Conservation (phyloP, 495 filamentous ascomycete species). For the Daldinia decipiens region DNA sequence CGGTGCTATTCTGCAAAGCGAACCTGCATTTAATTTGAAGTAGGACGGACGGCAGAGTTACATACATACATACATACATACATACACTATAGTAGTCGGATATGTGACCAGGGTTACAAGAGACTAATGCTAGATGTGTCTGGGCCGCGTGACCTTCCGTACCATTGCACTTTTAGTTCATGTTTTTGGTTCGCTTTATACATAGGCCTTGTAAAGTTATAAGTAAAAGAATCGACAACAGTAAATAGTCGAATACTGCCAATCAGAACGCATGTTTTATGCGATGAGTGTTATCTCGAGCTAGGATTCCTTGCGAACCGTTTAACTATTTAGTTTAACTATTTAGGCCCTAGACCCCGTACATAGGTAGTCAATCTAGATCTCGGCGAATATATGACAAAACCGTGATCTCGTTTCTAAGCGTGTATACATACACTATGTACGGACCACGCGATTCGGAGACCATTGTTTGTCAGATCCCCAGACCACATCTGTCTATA, state of each 20-base stretch:
- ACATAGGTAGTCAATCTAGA: conserved; percentile 44
- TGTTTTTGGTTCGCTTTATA: conserved; percentile 12
- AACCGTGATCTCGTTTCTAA: conserved; percentile 20
- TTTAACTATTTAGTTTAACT: conserved; percentile 27
- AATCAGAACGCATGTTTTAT: conserved; percentile 47
- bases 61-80: too few relatives aligned
- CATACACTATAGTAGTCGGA: too few relatives aligned
- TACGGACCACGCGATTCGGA: conserved; percentile 19
- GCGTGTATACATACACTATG: conserved; percentile 15
- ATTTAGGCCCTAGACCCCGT: conserved; percentile 27
- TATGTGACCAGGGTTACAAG: conserved; percentile 25
- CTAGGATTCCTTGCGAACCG: conserved; percentile 37
- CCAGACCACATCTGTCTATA: not conserved
- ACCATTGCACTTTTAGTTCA: conserved; percentile 21
- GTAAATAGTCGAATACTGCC: conserved; percentile 48
- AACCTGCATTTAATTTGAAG: conserved; percentile 37
- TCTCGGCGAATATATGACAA: conserved; percentile 43
- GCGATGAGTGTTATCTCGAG: conserved; percentile 50
- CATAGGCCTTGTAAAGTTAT: conserved; percentile 38
- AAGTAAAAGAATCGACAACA: conserved; percentile 60
- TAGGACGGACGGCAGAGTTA: conserved; percentile 25
- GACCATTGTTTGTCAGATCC: not conserved
- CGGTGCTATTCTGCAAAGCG: conserved; percentile 39
- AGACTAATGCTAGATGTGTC: conserved; percentile 26
- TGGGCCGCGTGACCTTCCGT: conserved; percentile 43